A percentile compares a stretch with the other conserved stretches of the same genome.
Conservation (phyloP, 1,284 basidiomycete species). For the Grifola frondosa region DNA sequence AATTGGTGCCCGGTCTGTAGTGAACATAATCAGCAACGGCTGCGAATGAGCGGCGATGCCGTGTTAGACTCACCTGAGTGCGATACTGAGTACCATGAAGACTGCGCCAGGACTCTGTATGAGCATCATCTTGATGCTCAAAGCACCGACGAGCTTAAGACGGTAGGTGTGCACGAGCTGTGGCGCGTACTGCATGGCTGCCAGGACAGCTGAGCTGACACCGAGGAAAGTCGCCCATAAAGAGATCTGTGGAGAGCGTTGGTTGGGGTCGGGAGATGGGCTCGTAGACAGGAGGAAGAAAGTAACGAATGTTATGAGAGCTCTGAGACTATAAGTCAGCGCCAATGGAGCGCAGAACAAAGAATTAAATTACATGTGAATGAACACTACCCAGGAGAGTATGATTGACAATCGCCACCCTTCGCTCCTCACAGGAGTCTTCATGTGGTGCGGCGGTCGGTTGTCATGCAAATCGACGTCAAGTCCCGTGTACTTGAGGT, state of each 20-base stretch:
- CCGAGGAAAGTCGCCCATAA: conserved; percentile 88
- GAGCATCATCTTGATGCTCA: conserved; percentile 93
- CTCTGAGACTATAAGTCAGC: conserved; percentile 37
- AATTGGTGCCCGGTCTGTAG: conserved; percentile 74
- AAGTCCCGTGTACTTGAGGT: conserved; percentile 68
- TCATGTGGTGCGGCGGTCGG: conserved; percentile 42
- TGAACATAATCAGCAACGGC: conserved; percentile 1
- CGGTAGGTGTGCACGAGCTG: conserved; percentile 83
- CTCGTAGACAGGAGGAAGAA: conserved; percentile 52
- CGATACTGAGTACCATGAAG: conserved; percentile 86
- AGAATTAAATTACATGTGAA: conserved; percentile 66
- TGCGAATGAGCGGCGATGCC: conserved; percentile 15
- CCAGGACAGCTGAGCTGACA: conserved; percentile 75
- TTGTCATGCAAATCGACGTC: conserved; percentile 45
- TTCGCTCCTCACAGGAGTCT: conserved; percentile 50
- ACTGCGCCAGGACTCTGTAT: conserved; percentile 93
- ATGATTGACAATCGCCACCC: conserved; percentile 79
- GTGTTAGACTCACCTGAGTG: conserved; percentile 58
- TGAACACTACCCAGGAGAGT: conserved; percentile 69
- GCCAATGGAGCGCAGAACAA: background rate
- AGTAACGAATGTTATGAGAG: conserved; percentile 52
- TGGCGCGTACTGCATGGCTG: conserved; percentile 84
- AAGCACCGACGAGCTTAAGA: conserved; percentile 82
- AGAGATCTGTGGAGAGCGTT: conserved; percentile 42
- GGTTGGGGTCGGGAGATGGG: conserved; percentile 38